Evolutionary conservation across 2,329 filamentous ascomycete species (phyloP).

Genomic region (Colletotrichum higginsianum): DNA sequence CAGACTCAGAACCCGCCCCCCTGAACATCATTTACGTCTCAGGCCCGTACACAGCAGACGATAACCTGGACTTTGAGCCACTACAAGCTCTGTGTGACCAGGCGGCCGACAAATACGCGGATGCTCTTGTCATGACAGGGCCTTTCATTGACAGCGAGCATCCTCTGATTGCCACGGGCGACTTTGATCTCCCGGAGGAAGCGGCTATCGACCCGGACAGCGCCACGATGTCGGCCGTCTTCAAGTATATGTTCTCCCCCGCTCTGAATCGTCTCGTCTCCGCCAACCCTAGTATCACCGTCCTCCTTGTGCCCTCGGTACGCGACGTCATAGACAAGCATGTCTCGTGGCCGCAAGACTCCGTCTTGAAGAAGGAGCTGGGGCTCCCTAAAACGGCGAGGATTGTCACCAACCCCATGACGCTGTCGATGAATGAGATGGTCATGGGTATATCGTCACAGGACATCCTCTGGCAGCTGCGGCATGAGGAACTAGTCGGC

Average conservation of each 20-base stretch:
- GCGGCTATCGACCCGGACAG: conserved; percentile 80
- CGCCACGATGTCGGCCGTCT: conserved; percentile 85
- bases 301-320: conserved; percentile 86
- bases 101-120: conserved; percentile 81
- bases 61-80: conserved; percentile 92
- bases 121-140: conserved; percentile 84
- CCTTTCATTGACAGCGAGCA: conserved; percentile 96
- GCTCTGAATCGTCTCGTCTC: conserved; percentile 79
- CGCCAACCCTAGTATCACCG: conserved; percentile 82
- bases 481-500: conserved; percentile 79
- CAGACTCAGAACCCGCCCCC: conserved; percentile 70
- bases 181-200: conserved; percentile 82
- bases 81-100: conserved; percentile 85
- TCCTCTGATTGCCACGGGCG: conserved; percentile 84
- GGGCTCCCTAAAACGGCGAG: conserved; percentile 83
- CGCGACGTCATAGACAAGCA: conserved; percentile 87
- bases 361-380: conserved; percentile 78
- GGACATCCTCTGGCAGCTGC: conserved; percentile 86
- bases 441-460: conserved; percentile 86
- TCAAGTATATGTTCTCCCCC: conserved; percentile 83
- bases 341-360: conserved; percentile 83
- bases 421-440: conserved; percentile 88
- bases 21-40: conserved; percentile 84
- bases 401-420: conserved; percentile 92
- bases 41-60: conserved; percentile 93